A percentile compares a stretch with the other conserved stretches of the same genome.
These are phyloP conservation scores for Physcia stellaris DNA, from an alignment of 495 filamentous ascomycete genomes.

Conservation along the genomic window DNA sequence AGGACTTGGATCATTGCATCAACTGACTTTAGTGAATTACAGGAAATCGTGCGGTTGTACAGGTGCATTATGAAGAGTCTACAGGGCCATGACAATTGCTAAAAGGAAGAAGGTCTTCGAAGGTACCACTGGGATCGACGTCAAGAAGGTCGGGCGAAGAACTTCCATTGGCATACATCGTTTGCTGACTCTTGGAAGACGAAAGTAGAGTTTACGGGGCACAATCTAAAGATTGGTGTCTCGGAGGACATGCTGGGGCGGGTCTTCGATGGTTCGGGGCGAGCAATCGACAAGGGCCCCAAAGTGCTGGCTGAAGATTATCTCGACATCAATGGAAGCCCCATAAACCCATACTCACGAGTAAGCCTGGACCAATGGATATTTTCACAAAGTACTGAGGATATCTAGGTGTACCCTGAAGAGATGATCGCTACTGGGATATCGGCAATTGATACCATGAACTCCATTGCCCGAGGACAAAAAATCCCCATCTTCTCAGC, in stretches of 20 bases:
- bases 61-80: conserved; percentile 36
- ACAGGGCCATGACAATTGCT: not conserved
- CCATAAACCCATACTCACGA: conserved; percentile 96
- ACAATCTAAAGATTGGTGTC: conserved; percentile 95
- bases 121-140: conserved; percentile 92
- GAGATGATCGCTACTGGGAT: conserved; percentile 99
- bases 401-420: conserved; percentile 77
- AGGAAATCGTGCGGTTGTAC: conserved; percentile 87
- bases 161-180: not conserved
- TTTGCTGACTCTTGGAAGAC: conserved; percentile 41
- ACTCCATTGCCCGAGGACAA: conserved; percentile 97
- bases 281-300: conserved; percentile 95
- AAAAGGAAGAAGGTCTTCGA: conserved; percentile 68
- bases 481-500: conserved; percentile 99
- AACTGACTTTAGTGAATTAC: conserved; percentile 6
- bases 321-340: conserved; percentile 97
- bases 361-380: conserved; percentile 32
- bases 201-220: conserved; percentile 90
- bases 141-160: conserved; percentile 65
- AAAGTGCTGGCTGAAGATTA: conserved; percentile 97
- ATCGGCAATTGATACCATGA: conserved; percentile 99
- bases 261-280: conserved; percentile 95
- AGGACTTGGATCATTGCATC: no score
- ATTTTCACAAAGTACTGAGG: conserved; percentile 10
- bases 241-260: conserved; percentile 99